Base-by-base conservation (phyloP, 768 basidiomycete genomes). In the Sarcomyxa edulis region DNA sequence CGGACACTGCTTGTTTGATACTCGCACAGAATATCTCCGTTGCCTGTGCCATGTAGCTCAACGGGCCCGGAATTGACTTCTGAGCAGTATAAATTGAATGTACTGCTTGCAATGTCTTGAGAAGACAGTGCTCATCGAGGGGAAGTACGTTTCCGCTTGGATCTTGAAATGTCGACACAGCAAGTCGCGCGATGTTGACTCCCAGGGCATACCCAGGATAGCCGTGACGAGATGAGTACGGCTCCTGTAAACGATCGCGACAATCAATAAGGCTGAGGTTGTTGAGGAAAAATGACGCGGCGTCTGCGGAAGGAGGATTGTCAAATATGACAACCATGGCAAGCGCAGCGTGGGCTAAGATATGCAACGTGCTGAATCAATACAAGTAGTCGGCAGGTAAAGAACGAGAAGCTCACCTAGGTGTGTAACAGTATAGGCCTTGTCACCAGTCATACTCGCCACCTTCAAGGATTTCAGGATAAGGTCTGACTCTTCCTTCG, bases 141-240 rank as follows among this genome's bases (percentile, higher is more conserved):
- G 39, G 36, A 14, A 33, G 12, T 1, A 23, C 4, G 4, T 40
- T n/a, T 20, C 40, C 40, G 14, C 48, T 39, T 18, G 33, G 4
- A 9, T 47, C 31, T n/a, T 46, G 21, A 44, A 53, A 54, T 3
- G 50, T 27, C 2, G 48, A 42, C 3, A 56, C 42, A 4, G 54
- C 49, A 8, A 58, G 14, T 7, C 32, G 21, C 14, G 45, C 39
- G 7, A 46, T 24, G 4, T 47, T 35, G 2, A 47, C 35, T 4
- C 44, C 45, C n/a, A 59, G 46, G 9, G 47, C 44, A 35, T 53
- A 53, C 8, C 52, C 52, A 4, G 51, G 41, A 37, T 54, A 51
- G 9, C 42, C 42, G 8, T 36, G 20, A 2, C 42, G 33, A 16
- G 46, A 35, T 6, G 27, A 30, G 39, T 54, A 54, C 7, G 44